Base-by-base conservation (phyloP, 768 basidiomycete species). In the Termitomyces titanicus region DNA sequence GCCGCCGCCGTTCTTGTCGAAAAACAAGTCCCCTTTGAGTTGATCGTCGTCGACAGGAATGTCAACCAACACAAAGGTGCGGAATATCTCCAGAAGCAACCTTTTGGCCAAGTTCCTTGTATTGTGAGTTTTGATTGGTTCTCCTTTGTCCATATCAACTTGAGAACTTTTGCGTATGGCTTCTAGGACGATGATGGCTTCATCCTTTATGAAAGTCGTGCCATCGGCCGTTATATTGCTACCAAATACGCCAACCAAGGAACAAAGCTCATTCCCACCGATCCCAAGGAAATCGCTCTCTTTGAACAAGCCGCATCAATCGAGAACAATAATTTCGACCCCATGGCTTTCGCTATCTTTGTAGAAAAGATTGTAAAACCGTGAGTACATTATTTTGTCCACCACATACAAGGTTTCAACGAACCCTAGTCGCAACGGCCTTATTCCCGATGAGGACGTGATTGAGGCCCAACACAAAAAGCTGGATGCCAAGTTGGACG, bases 191-290 rank as follows among this genome's bases (percentile, higher is more conserved):
- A 88, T 24, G 84, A 83, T 38, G 86, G 84, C 3, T 81, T 88
- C 65, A 68, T 79, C 53, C 61, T 90, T n/a, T 87, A 78, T 68
- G 85, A 86, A 62, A 79, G 76, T 37, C 81, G 84, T 29, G 84
- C 84, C 0, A 86, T 88, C 49, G 64, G 64, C 8, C 79, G 83
- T 17, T 89, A 88, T 66, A 64, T 88, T 58, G 78, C 74, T 27
- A 67, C 67, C 54, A 88, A 86, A 63, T 81, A 85, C 58, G 65
- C 75, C 1, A 46, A 68, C 47, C 77, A 83, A 61, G 83, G 83
- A 38, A 73, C 77, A 4, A 51, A 64, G 7, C 74, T 87, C 35
- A 68, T 84, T 45, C 85, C 87, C 9, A 62, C 63, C 4, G 70
- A 73, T 15, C 33, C 68, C 11, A 65, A 73, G 46, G 66, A 61